Evolutionary conservation across 2,329 filamentous ascomycete species (phyloP).

Genomic region (Aspergillus sp.): DNA sequence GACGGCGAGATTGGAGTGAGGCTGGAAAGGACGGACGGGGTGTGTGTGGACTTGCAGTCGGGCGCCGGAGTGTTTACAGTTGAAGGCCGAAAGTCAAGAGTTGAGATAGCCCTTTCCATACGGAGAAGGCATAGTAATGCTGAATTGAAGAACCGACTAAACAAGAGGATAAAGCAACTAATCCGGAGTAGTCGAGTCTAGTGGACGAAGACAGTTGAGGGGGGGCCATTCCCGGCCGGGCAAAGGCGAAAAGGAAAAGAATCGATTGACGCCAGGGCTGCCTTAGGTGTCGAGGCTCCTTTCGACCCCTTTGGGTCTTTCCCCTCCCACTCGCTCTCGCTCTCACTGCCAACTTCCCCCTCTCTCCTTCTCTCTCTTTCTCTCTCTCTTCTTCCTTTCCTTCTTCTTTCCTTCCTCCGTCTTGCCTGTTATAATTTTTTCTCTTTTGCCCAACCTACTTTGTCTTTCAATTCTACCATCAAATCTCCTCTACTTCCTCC

Average conservation of each 20-base stretch:
- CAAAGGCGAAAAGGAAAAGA: background rate
- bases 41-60: background rate
- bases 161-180: too few species aligned
- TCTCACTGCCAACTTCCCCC: constrained; percentile 16
- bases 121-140: too few species aligned
- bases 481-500: constrained; percentile 6
- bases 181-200: too few species aligned
- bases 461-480: constrained; percentile 1
- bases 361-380: constrained; percentile 3
- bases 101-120: too few species aligned
- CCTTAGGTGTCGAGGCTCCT: constrained; percentile 5
- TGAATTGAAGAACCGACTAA: too few species aligned
- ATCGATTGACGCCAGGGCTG: background rate
- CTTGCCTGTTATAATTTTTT: constrained; percentile 10
- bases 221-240: too few species aligned
- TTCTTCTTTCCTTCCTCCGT: constrained; percentile 14
- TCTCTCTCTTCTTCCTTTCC: constrained; percentile 14
- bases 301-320: constrained; percentile 16
- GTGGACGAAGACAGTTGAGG: too few species aligned
- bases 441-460: background rate
- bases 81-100: too few species aligned
- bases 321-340: constrained; percentile 20
- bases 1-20: background rate
- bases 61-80: too few species aligned
- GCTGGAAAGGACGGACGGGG: background rate